phyloP scores from a whole-genome alignment of 2,329 filamentous ascomycete species.

The Penicillium sp. region DNA sequence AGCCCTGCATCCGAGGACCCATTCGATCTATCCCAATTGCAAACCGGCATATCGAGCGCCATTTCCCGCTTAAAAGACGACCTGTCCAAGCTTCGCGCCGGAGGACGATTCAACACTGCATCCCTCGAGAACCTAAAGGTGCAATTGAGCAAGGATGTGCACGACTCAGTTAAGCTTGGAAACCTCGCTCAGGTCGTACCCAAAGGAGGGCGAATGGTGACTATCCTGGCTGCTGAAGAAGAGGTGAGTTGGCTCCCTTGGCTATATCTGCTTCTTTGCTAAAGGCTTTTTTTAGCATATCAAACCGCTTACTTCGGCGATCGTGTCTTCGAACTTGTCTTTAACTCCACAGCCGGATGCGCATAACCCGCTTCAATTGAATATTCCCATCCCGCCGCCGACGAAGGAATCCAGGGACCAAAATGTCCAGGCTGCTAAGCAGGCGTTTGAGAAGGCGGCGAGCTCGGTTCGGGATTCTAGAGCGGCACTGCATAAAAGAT shows the following conservation, averaged over 20 bases:
- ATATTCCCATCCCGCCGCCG: conserved; percentile 44
- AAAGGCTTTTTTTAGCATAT: conserved; percentile 34
- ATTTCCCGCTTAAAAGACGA: conserved; percentile 57
- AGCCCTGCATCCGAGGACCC: conserved; percentile 48
- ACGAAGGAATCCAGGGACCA: conserved; percentile 46
- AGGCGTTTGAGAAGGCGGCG: conserved; percentile 42
- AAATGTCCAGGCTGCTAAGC: conserved; percentile 39
- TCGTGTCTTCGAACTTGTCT: conserved; percentile 41
- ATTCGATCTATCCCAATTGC: conserved; percentile 57
- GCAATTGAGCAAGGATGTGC: conserved; percentile 50
- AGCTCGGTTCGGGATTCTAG: conserved; percentile 41
- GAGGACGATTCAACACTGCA: conserved; percentile 60
- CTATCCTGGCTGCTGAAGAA: conserved; percentile 61
- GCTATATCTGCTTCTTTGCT: not conserved
- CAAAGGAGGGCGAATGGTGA: conserved; percentile 57
- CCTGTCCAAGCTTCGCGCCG: conserved; percentile 57
- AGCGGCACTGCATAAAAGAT: conserved; percentile 42
- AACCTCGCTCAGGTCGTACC: conserved; percentile 65
- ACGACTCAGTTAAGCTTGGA: conserved; percentile 52
- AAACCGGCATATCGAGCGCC: conserved; percentile 53
- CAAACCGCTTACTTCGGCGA: conserved; percentile 44
- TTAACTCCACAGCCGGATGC: conserved; percentile 42
- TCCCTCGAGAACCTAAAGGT: conserved; percentile 59
- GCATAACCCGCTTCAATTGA: conserved; percentile 44
- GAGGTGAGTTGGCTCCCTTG: conserved; percentile 47